Conservation (phyloP, 495 filamentous ascomycete species). For the Penicillium egyptiacum region DNA sequence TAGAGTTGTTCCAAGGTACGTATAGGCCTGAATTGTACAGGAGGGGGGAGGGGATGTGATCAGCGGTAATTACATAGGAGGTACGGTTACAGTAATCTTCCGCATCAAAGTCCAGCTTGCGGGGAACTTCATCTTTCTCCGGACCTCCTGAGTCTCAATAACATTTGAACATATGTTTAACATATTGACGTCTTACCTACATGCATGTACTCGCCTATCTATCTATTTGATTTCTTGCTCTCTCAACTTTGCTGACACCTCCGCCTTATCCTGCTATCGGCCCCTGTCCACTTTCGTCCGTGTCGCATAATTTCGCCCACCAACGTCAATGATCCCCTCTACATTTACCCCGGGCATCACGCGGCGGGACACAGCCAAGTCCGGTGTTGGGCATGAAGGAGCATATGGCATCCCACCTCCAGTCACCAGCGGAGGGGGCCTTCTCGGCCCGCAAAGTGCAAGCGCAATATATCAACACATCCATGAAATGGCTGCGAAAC, state of each 20-base stretch:
- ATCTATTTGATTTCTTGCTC: neutral
- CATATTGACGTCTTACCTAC: neutral
- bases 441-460: conserved; percentile 60
- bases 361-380: conserved; percentile 43
- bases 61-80: conserved; percentile 9
- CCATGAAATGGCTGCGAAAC: conserved; percentile 83
- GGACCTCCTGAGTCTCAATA: conserved; percentile 15
- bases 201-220: neutral
- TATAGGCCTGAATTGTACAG: neutral
- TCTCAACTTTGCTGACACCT: conserved; percentile 4
- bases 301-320: conserved; percentile 10
- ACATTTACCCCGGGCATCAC: conserved; percentile 37
- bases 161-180: too few species aligned
- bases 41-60: conserved; percentile 10
- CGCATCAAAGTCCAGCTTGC: conserved; percentile 9
- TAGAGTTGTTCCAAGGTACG: neutral
- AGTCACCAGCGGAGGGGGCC: conserved; percentile 35
- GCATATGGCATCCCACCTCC: conserved; percentile 28
- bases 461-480: conserved; percentile 76
- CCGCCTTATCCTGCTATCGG: conserved; percentile 4
- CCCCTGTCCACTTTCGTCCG: conserved; percentile 8
- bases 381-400: conserved; percentile 33
- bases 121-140: conserved; percentile 17
- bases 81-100: conserved; percentile 4
- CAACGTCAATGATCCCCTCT: conserved; percentile 37